Base-by-base conservation (phyloP, 2,329 filamentous ascomycete species). In the Pseudocercospora macadamiae region DNA sequence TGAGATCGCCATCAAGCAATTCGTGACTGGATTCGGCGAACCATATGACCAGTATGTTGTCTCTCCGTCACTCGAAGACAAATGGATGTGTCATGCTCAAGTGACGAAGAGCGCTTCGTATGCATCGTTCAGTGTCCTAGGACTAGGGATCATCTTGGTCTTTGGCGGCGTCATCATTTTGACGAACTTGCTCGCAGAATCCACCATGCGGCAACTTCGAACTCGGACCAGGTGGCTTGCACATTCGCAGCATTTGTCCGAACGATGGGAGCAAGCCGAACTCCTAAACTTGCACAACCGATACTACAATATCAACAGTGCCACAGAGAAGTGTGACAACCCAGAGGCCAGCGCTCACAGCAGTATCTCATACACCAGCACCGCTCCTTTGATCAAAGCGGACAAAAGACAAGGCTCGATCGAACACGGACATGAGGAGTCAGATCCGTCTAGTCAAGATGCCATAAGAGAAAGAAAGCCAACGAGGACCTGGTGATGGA, bases 71-170 rank as follows among this genome's bases (percentile, higher is more conserved):
- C 19, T 14, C 19, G 28, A 39, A 18, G 32, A 52, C 4, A 23
- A 10, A 23, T 37, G 49, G 32, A 52, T 52, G 49, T 52, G 49
- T 19, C 32, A 52, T 32, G 32, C 30, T 36, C 49, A 52, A 39
- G 49, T 52, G 28, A 52, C 49, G 4, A 52, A 18, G 3, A 52
- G 49, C 23, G 26, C 32, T 30, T 19, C 49, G n/a, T 37, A 52
- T 36, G 34, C 32, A 23, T 52, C 49, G 12, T 52, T 52, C 18
- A 52, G 32, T 21, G 49, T 52, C 18, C 49, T 52, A 23, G 49
- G 49, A 3, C 19, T 52, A 14, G 32, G 49, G 7, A n/a, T 52
- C 8, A 52, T 52, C 34, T 9, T 52, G 49, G 32, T 37, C 16
- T 21, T 52, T 14, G 49, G 49, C 12, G 28, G 28, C 28, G 12